Conservation (phyloP, 495 filamentous ascomycete genomes). For the Hypoxylon crocopeplum region DNA sequence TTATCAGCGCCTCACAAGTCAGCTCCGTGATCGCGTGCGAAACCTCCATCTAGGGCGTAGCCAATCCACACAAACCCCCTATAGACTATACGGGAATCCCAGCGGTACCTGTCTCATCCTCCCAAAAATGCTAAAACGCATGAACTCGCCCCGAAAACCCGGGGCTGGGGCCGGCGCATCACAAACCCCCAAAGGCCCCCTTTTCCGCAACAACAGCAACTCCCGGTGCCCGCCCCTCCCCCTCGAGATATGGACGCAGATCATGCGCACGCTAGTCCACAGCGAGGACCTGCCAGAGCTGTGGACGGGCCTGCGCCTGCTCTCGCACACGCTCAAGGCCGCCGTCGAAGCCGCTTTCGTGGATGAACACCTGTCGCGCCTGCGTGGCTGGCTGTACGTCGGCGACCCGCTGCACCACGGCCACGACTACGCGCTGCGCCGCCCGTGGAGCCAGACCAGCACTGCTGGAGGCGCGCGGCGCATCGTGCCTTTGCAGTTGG, state of each 20-base stretch:
- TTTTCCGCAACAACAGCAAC: not conserved
- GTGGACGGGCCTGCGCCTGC: conserved; percentile 15
- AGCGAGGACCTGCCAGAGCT: conserved; percentile 16
- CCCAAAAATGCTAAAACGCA: conserved; percentile 10
- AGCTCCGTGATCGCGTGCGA: no score
- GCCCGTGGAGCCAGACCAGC: no score
- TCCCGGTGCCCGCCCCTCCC: conserved; percentile 26
- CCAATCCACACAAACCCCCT: no score
- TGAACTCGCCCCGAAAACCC: conserved; percentile 11
- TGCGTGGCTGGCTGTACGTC: conserved; percentile 25
- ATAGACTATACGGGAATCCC: no score
- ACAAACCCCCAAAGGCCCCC: no score
- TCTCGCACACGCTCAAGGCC: conserved; percentile 23
- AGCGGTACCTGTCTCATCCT: no score
- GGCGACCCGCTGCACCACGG: conserved; percentile 1
- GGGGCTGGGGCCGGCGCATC: not conserved
- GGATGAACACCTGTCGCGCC: conserved; percentile 20
- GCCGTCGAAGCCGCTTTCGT: conserved; percentile 24
- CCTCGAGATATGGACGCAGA: conserved; percentile 29
- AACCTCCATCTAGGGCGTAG: no score
- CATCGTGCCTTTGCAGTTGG: conserved; percentile 6
- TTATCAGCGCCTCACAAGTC: no score
- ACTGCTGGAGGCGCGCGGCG: not conserved
- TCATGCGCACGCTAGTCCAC: conserved; percentile 18
- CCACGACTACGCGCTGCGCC: no score